Base-by-base conservation (phyloP, 257 asterid genomes). In the Przewalskia tangutica region DNA sequence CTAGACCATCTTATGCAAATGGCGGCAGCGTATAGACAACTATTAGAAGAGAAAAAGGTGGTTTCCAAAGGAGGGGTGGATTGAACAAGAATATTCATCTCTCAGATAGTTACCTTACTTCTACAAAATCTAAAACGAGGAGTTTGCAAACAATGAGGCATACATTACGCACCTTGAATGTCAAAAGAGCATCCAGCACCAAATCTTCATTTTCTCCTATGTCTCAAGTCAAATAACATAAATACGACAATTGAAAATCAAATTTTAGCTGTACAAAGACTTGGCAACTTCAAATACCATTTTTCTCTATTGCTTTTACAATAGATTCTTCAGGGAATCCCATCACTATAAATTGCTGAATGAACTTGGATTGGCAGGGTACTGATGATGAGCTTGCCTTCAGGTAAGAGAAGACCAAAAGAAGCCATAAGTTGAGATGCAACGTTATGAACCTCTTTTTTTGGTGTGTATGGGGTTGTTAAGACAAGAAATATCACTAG, bases 151-250 rank as follows among this genome's bases (percentile, higher is more conserved):
- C 73, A 54, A 46, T 13, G 1, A 65, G 76, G 55, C 60, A 77
- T 59, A 55, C 53, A n/a, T 51, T 51, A 85, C 95, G 78, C 85
- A 94, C 97, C 38, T 89, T 83, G 83, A 89, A 91, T 2, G 97
- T 90, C 46, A 94, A 87, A 60, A 91, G 83, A 18, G 92, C 82
- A 55, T 94, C 93, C 46, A 93, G 63, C 77, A 94, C 93, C 14
- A 85, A 82, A 4, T 88, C 95, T 0, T 89, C 81, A 84, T 87
- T 87, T 81, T 84, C 88, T 84, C 91, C 98, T 94, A 92, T 81
- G 84, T 10, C 48, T 58, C 54, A 77, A 77, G n/a, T 42, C 16
- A 23, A 71, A 11, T 51, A 81, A 68, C 85, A 50, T 51, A 42
- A 84, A 12, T 20, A 81, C 10, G 56, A 79, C 36, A 53, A 17